phyloP scores from a whole-genome alignment of 2,329 filamentous ascomycete species.

The Botrytis hyacinthi region DNA sequence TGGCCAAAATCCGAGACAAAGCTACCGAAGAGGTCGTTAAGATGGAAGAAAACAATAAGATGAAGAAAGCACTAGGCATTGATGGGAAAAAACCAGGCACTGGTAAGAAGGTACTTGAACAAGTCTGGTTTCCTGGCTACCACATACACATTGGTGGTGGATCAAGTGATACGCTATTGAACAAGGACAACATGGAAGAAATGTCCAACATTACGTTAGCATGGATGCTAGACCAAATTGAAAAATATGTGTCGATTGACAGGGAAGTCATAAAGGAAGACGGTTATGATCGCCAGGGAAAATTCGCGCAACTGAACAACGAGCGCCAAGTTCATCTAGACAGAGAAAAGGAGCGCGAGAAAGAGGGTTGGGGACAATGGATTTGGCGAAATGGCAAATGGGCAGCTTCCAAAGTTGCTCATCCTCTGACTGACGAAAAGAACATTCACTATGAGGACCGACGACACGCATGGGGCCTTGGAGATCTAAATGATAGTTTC shows the following conservation, averaged over 20 bases:
- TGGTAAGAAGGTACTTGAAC: constrained; percentile 19
- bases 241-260: constrained; percentile 4
- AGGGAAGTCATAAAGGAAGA: not conserved
- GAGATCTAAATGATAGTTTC: not conserved
- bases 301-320: not conserved
- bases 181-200: constrained; percentile 20
- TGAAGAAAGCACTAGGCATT: constrained; percentile 24
- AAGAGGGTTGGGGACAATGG: not conserved
- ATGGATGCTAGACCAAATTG: constrained; percentile 27
- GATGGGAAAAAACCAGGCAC: no score
- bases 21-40: not conserved
- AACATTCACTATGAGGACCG: not conserved
- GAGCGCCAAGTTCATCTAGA: not conserved
- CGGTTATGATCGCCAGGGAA: not conserved
- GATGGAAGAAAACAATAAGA: constrained; percentile 18
- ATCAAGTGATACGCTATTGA: constrained; percentile 9
- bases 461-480: not conserved
- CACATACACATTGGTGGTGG: constrained; percentile 29
- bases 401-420: constrained; percentile 1
- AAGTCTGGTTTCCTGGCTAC: constrained; percentile 32
- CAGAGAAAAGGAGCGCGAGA: not conserved
- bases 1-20: not conserved
- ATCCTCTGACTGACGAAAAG: not conserved
- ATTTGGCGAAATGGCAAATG: not conserved
- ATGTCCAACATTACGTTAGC: constrained; percentile 25